phyloP scores from a whole-genome alignment of 2,329 filamentous ascomycete genomes.

The Diaporthe vaccinii region DNA sequence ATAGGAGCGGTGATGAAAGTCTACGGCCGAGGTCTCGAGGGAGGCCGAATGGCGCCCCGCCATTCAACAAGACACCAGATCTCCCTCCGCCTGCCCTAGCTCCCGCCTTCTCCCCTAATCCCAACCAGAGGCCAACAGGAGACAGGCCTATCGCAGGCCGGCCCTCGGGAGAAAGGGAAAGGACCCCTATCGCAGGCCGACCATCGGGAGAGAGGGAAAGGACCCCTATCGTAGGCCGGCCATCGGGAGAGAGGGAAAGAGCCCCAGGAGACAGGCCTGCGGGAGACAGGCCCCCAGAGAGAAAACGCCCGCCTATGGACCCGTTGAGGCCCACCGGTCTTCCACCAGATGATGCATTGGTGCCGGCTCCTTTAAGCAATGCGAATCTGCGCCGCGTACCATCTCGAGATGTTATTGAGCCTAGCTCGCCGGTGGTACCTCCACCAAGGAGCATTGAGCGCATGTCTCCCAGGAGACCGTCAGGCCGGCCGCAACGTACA shows the following conservation, averaged over 20 bases:
- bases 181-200: neutral
- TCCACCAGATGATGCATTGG: constrained; percentile 64
- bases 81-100: constrained; percentile 43
- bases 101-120: constrained; percentile 40
- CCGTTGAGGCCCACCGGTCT: constrained; percentile 63
- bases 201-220: constrained; percentile 49
- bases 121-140: constrained; percentile 6
- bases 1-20: constrained; percentile 65
- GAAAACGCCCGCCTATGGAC: constrained; percentile 77
- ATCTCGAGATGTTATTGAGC: constrained; percentile 31
- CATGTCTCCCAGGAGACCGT: constrained; percentile 61
- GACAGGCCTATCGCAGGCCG: constrained; percentile 60
- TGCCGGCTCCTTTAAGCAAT: constrained; percentile 71
- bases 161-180: constrained; percentile 49
- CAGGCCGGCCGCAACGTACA: constrained; percentile 49
- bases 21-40: constrained; percentile 65
- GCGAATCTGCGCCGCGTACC: constrained; percentile 55
- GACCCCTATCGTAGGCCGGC: neutral
- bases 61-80: constrained; percentile 46
- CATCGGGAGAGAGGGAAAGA: constrained; percentile 49
- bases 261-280: constrained; percentile 44
- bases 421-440: constrained; percentile 44
- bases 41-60: constrained; percentile 54
- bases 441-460: constrained; percentile 67
- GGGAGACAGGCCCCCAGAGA: constrained; percentile 69